Evolutionary conservation across 495 filamentous ascomycete species (phyloP), one percentile per base, ranked within the genome.

Genomic region (Schizothecium vesticola): DNA sequence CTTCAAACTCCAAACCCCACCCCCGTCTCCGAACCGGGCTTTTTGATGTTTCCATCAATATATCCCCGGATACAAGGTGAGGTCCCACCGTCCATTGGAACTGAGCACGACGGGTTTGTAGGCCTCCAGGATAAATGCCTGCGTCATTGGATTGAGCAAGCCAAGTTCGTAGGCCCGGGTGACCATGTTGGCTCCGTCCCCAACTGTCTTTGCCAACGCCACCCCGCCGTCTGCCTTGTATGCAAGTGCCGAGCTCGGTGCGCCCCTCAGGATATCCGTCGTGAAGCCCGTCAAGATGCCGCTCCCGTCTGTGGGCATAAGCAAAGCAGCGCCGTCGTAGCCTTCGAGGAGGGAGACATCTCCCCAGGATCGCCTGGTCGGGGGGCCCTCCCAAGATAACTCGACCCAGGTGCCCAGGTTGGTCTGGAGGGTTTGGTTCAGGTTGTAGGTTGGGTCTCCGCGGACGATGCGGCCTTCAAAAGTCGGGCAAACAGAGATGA

Each of bases 261-360:
- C 78, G 8, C 66, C 74, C 12, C 25, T 71, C 29, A 81, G 28
- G 28, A 80, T 68, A 63, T 78, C 73, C 9, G 70, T 36, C 11
- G 63, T 70, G 64, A 80, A 80, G 16, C 75, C 78, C n/a, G 73
- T 74, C 11, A 58, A 63, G 5, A 68, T 56, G 3, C 66, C 63
- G 51, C 73, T 73, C 22, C 79, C 78, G 63, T 80, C 79, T 8
- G 77, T 80, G 7, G 73, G 28, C 11, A 65, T 61, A 29, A 80
- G 75, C 13, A 74, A 67, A 4, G 77, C 80, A 4, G 75, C 78
- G 0, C 80, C 80, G 69, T 82, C 80, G 67, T 77, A 81, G 1
- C 80, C 80, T 59, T 81, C 78, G 56, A 81, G 72, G 3, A 81
- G 67, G 5, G 70, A 74, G 24, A 82, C 71, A 59, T 82, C 79